Evolutionary conservation across 495 filamentous ascomycete genomes (phyloP).

Genomic region (Penicillium robsamsonii): DNA sequence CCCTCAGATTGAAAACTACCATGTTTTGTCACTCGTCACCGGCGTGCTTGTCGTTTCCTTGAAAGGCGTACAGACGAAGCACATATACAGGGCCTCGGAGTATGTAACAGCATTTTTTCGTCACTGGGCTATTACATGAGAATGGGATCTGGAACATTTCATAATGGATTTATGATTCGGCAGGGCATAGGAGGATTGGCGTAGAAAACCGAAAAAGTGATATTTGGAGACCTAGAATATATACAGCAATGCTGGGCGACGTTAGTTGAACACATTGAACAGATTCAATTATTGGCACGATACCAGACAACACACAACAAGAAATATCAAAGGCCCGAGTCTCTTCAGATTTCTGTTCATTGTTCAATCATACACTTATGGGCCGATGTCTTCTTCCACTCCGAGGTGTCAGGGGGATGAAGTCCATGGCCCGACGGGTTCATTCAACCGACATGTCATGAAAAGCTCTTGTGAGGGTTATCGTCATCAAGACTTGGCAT

Average conservation of each 20-base stretch:
- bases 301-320: not conserved
- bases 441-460: slow-evolving; percentile 30
- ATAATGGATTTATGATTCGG: not conserved
- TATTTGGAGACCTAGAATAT: slow-evolving; percentile 5
- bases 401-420: slow-evolving; percentile 24
- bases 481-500: slow-evolving; percentile 33
- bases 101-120: slow-evolving; percentile 22
- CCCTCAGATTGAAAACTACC: slow-evolving; percentile 37
- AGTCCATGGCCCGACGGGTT: slow-evolving; percentile 26
- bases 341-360: slow-evolving; percentile 48
- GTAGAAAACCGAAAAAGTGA: not conserved
- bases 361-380: slow-evolving; percentile 37
- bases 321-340: slow-evolving; percentile 8
- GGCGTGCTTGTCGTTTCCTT: slow-evolving; percentile 30
- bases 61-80: slow-evolving; percentile 28
- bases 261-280: not conserved
- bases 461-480: slow-evolving; percentile 33
- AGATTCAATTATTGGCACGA: not conserved
- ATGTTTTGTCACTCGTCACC: slow-evolving; percentile 30
- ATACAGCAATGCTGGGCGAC: not conserved
- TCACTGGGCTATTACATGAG: slow-evolving; percentile 18
- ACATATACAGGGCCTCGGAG: slow-evolving; percentile 25
- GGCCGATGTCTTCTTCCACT: slow-evolving; percentile 36
- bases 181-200: not conserved
- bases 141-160: not conserved